Evolutionary conservation across 1,284 basidiomycete genomes (phyloP), one percentile per base, ranked within the genome.

Genomic region (Puccinia horiana): DNA sequence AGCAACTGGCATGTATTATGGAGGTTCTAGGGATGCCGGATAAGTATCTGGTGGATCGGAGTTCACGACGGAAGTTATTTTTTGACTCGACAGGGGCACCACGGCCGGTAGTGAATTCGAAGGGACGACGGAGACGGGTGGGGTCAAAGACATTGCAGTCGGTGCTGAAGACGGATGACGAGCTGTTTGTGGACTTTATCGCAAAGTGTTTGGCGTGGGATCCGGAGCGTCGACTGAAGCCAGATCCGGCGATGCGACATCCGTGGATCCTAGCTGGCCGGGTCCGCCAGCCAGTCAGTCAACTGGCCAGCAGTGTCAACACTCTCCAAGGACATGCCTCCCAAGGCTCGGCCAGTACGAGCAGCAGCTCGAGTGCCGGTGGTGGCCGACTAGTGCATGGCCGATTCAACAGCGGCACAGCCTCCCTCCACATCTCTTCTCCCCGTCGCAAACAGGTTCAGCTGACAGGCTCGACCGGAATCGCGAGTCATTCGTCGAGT

Each of bases 1-100:
- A 99, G 87, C 97, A 99, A 86, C 88, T 99, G 83, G 94, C 96
- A 6, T 99, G 97, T 87, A 99, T 99, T 88, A 99, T 99, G 96
- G 97, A 99, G 87, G 93, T 99, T 9, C 91, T 99, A 61, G 97
- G 97, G 18, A 89, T 95, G 47, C 97, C 97, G 0, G 97, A 99
- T 84, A 93, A 94, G 87, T 94, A 98, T 84, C 92, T 98, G 84
- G 89, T 99, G 84, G 96, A 98, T 86, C 92, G 93, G 83, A 96
- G 95, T 85, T 94, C 94, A 40, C 91, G 97, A 82, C 94, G 94
- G 87, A 94, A 96, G 86, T 89, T 98, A 67, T 99, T 99, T 88
- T 99, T 99, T 87, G 95, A 99, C 87, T 92, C 94, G 11, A 96
- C 93, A 75, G 96, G 96, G 29, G 90, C 92, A 4, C 96, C 97